Evolutionary conservation across 176 grass and related monocot genomes (phyloP).

Genomic region (Cenchrus americanus): DNA sequence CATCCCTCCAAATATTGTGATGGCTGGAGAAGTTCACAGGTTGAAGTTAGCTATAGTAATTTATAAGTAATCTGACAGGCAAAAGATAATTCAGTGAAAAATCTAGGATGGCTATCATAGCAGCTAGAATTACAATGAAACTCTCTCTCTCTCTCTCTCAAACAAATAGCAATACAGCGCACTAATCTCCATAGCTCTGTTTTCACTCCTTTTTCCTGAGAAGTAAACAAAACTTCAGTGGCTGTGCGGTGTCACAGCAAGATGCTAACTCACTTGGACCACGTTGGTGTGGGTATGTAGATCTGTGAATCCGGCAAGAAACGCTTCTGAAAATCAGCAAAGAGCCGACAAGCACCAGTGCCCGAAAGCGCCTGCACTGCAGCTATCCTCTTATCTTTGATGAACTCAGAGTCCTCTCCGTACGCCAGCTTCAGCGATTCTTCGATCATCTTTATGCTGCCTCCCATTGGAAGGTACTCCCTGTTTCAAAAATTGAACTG

Average conservation of each 20-base stretch:
- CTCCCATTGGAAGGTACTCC: slow-evolving; percentile 98
- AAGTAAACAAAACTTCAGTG: slow-evolving; percentile 8
- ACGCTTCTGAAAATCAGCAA: slow-evolving; percentile 94
- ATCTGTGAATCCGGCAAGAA: slow-evolving; percentile 91
- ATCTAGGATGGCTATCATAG: background rate
- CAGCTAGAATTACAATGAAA: background rate
- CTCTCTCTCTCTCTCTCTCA: slow-evolving; percentile 2
- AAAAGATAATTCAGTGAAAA: background rate
- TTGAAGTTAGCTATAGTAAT: slow-evolving; percentile 30
- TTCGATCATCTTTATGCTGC: slow-evolving; percentile 84
- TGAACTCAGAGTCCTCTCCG: slow-evolving; percentile 77
- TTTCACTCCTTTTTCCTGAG: background rate
- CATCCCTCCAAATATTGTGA: slow-evolving; percentile 97
- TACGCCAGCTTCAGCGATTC: slow-evolving; percentile 89
- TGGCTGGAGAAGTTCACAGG: slow-evolving; percentile 61
- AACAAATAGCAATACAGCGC: background rate
- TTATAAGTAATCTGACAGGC: background rate
- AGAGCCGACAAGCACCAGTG: slow-evolving; percentile 89
- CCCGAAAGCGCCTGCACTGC: slow-evolving; percentile 91
- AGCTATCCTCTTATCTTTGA: slow-evolving; percentile 89
- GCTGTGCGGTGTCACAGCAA: background rate
- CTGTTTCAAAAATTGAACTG: slow-evolving; percentile 36
- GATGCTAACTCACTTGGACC: slow-evolving; percentile 77
- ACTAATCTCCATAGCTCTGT: background rate
- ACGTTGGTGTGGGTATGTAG: slow-evolving; percentile 93